phyloP scores from a whole-genome alignment of 2,329 filamentous ascomycete species.

The Cladobotryum mycophilum region DNA sequence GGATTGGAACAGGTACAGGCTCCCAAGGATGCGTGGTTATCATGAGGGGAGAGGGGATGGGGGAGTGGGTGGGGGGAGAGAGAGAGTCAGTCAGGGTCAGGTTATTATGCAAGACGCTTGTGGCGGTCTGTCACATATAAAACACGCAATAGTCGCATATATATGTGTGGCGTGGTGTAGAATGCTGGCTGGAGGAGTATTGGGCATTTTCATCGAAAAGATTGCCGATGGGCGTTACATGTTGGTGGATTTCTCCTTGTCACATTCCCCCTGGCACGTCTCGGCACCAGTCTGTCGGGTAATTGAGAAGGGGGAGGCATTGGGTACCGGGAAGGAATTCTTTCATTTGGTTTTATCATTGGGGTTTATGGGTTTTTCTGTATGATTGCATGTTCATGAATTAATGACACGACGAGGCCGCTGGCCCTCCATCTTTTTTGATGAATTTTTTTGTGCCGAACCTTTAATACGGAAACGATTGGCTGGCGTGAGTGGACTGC shows the following conservation, averaged over 20 bases:
- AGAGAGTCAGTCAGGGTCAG: neutral
- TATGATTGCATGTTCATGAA: slow-evolving; percentile 35
- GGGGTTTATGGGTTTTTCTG: slow-evolving; percentile 16
- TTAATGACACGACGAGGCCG: slow-evolving; percentile 27
- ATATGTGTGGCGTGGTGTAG: neutral
- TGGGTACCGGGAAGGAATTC: slow-evolving; percentile 8
- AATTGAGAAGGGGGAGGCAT: neutral
- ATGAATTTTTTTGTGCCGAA: slow-evolving; percentile 2
- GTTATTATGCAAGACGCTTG: neutral
- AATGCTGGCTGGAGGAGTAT: neutral
- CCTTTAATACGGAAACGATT: too few relatives aligned
- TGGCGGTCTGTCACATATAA: neutral
- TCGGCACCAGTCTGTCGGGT: slow-evolving; percentile 1
- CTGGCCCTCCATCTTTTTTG: slow-evolving; percentile 9
- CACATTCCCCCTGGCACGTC: slow-evolving; percentile 1
- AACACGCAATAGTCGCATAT: neutral
- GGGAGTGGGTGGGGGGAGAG: neutral
- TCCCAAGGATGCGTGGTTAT: slow-evolving; percentile 28
- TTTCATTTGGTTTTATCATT: neutral
- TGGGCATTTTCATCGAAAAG: neutral
- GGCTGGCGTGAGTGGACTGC: too few relatives aligned
- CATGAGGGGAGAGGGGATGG: slow-evolving; percentile 5
- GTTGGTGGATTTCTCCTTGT: slow-evolving; percentile 10
- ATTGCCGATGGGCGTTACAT: slow-evolving; percentile 5
- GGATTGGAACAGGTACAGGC: slow-evolving; percentile 28